These are phyloP conservation scores for Taphrina wiesneri DNA, from an alignment of 1,139 yeast genomes.

Conservation along the genomic window DNA sequence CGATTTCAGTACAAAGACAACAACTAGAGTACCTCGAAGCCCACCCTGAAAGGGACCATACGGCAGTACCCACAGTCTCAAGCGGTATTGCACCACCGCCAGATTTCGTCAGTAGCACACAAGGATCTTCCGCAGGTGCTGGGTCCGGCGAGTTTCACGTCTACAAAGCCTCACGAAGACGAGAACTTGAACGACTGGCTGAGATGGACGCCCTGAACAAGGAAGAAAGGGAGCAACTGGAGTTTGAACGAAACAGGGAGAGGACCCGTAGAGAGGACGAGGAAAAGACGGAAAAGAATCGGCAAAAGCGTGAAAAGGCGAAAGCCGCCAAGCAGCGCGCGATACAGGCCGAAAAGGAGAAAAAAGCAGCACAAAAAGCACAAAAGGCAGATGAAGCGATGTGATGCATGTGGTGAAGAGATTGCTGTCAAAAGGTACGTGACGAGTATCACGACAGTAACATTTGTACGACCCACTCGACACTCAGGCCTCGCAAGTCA, in stretches of 20 bases:
- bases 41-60: conserved; percentile 15
- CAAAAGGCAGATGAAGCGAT: not conserved
- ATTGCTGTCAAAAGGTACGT: not conserved
- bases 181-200: conserved; percentile 44
- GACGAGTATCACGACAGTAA: conserved; percentile 44
- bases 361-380: not conserved
- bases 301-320: conserved; percentile 39
- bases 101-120: conserved; percentile 41
- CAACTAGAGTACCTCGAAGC: conserved; percentile 15
- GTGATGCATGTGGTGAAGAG: not conserved
- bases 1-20: conserved; percentile 14
- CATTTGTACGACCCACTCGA: conserved; percentile 87
- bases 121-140: conserved; percentile 48
- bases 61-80: not conserved
- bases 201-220: conserved; percentile 42
- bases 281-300: conserved; percentile 44
- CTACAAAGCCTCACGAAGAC: conserved; percentile 46
- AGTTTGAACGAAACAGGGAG: conserved; percentile 42
- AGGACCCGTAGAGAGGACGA: conserved; percentile 39
- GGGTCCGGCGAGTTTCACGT: conserved; percentile 49
- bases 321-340: conserved; percentile 13
- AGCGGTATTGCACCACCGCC: conserved; percentile 35
- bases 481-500: conserved; percentile 87
- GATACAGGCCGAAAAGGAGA: conserved; percentile 6
- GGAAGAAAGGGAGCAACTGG: conserved; percentile 40